Percentiles rank a stretch among this genome's conserved stretches.
Evolutionary conservation across 1,284 basidiomycete genomes (phyloP).

Genomic region (Tilletiaria anomala): DNA sequence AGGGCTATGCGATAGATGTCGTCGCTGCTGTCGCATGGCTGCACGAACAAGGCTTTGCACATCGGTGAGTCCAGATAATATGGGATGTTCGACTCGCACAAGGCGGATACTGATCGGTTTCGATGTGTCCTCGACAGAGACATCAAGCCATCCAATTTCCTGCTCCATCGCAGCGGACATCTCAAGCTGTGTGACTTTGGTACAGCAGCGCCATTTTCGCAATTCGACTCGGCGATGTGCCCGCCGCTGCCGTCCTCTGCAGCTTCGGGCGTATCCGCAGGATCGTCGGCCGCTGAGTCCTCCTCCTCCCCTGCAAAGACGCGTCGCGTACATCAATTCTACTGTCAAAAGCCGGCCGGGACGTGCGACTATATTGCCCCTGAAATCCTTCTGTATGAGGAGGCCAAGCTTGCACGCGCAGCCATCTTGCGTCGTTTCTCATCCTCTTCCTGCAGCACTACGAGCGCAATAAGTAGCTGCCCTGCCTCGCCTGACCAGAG

Average conservation of each 20-base stretch:
- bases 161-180: conserved; percentile 28
- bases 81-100: neutral
- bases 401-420: conserved; percentile 10
- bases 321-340: conserved; percentile 25
- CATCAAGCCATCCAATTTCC: conserved; percentile 36
- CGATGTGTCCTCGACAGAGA: conserved; percentile 10
- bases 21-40: conserved; percentile 34
- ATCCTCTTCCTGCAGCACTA: no score
- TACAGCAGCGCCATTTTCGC: conserved; percentile 32
- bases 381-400: conserved; percentile 31
- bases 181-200: conserved; percentile 38
- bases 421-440: no score
- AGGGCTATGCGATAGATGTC: conserved; percentile 30
- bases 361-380: conserved; percentile 38
- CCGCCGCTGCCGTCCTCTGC: no score
- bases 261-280: no score
- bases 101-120: no score
- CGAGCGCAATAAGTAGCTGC: no score
- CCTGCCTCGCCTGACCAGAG: no score
- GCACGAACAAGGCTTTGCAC: conserved; percentile 27
- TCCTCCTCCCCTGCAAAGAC: neutral
- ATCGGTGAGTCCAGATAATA: conserved; percentile 7
- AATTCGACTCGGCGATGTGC: conserved; percentile 6
- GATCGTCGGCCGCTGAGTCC: no score
- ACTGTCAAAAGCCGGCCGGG: conserved; percentile 28